Evolutionary conservation across 2,329 filamentous ascomycete genomes (phyloP).

Genomic region (Trichoderma oligosporum): DNA sequence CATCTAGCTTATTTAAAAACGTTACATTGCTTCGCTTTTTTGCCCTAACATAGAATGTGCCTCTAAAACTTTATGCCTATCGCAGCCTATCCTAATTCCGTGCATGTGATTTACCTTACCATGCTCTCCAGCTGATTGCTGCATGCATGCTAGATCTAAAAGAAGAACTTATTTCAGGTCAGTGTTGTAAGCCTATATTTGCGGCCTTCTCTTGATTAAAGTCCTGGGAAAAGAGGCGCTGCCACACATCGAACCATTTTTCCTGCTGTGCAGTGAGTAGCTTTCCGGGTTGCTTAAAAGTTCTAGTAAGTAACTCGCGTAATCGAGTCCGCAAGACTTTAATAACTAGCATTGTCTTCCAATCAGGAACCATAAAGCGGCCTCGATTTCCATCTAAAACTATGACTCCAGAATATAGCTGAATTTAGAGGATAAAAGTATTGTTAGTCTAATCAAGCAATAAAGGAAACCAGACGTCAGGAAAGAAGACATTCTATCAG

Average conservation of each 20-base stretch:
- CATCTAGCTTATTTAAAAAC: neutral
- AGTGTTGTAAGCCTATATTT: neutral
- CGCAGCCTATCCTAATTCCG: constrained; percentile 8
- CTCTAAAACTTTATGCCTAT: neutral
- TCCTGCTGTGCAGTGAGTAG: constrained; percentile 62
- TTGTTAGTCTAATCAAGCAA: neutral
- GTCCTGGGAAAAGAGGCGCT: constrained; percentile 62
- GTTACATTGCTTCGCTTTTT: neutral
- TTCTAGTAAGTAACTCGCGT: constrained; percentile 67
- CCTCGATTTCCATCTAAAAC: constrained; percentile 83
- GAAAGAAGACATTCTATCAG: neutral
- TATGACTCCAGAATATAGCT: constrained; percentile 84
- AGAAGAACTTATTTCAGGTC: neutral
- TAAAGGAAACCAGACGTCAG: neutral
- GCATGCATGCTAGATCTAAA: neutral
- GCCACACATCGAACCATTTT: constrained; percentile 72
- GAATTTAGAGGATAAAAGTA: neutral
- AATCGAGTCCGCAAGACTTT: constrained; percentile 73
- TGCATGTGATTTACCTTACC: neutral
- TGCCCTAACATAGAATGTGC: neutral
- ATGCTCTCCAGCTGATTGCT: neutral
- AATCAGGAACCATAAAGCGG: constrained; percentile 77
- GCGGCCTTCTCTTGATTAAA: constrained; percentile 31
- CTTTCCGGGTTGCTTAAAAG: constrained; percentile 66
- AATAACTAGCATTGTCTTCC: constrained; percentile 87